These are phyloP conservation scores for Claviceps pusilla DNA, from an alignment of 2,329 filamentous ascomycete genomes.

Conservation along the genomic window DNA sequence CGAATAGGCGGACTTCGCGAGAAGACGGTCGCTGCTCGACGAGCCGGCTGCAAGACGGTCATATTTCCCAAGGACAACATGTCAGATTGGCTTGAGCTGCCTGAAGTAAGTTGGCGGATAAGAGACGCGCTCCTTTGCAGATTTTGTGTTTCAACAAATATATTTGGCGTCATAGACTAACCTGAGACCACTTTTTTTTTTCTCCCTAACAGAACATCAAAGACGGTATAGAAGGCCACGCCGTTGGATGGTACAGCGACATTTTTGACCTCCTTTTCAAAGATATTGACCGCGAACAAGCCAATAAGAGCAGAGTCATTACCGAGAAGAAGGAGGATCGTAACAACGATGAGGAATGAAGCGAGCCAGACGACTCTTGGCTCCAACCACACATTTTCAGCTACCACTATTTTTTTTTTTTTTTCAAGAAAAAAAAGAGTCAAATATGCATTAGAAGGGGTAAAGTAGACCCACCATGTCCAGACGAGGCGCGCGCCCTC, in stretches of 20 bases:
- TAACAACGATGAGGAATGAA: slow-evolving; percentile 21
- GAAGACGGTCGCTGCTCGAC: slow-evolving; percentile 89
- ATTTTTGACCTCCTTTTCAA: slow-evolving; percentile 88
- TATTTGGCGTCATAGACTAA: neutral
- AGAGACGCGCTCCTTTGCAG: neutral
- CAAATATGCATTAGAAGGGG: neutral
- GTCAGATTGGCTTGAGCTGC: slow-evolving; percentile 93
- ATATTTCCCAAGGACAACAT: slow-evolving; percentile 92
- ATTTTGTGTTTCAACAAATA: neutral
- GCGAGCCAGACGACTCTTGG: neutral
- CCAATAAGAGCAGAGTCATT: slow-evolving; percentile 56
- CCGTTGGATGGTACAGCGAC: slow-evolving; percentile 85
- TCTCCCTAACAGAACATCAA: slow-evolving; percentile 70
- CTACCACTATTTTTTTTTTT: neutral
- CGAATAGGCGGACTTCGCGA: slow-evolving; percentile 87
- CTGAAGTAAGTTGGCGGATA: slow-evolving; percentile 55
- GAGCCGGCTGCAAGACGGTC: slow-evolving; percentile 83
- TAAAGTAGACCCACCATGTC: neutral
- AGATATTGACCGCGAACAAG: slow-evolving; percentile 55
- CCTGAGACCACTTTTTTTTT: neutral
- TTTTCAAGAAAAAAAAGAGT: neutral
- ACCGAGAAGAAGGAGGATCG: slow-evolving; percentile 34
- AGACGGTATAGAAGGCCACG: slow-evolving; percentile 79
- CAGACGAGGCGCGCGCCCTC: neutral
- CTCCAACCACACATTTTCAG: neutral